Base-by-base conservation (phyloP, 2,329 filamentous ascomycete species). In the Ophiostoma triangulosporum region DNA sequence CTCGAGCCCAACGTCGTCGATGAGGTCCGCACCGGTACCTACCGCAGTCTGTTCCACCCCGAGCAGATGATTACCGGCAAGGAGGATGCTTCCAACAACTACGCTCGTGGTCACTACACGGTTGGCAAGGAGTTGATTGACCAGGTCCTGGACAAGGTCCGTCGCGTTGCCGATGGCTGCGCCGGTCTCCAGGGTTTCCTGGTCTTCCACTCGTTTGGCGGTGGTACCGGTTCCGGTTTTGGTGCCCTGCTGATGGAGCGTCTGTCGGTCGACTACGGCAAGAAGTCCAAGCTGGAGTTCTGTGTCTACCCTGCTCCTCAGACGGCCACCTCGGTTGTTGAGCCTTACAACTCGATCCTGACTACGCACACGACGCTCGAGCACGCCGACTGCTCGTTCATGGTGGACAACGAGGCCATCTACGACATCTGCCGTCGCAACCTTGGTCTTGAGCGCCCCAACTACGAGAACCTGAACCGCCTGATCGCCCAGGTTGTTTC, bases 201-300 rank as follows among this genome's bases (percentile, higher is more conserved):
- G 62, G 90, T 98, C 68, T 97, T 97, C 86, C 93, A 98, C 84
- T 97, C 91, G 57, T 97, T 98, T 70, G 93, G 93, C 74, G 93
- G 93, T 74, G 93, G 93, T 77, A 98, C 93, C 64, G 93, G 93
- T 66, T 98, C 93, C 64, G 93, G 93, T 68, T 98, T 98, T 72
- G 93, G 93, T 74, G 93, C 93, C 65, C 83, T 98, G 62, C 79
- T 98, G 64, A 95, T 98, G 89, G 93, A 98, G 79, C 91, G 93
- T 69, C 83, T 98, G 58, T 97, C 93, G 33, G 88, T 96, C 66
- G 93, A 98, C 75, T 98, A 96, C 69, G 91, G 93, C 78, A 98
- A 98, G 85, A 98, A 98, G 85, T 94, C 87, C 81, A 98, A 98
- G 84, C 82, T 98, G 60, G 93, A 98, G 75, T 98, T 98, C 80